Conservation (phyloP, 345 rosid genomes). For the Aurinia saxatilis region DNA sequence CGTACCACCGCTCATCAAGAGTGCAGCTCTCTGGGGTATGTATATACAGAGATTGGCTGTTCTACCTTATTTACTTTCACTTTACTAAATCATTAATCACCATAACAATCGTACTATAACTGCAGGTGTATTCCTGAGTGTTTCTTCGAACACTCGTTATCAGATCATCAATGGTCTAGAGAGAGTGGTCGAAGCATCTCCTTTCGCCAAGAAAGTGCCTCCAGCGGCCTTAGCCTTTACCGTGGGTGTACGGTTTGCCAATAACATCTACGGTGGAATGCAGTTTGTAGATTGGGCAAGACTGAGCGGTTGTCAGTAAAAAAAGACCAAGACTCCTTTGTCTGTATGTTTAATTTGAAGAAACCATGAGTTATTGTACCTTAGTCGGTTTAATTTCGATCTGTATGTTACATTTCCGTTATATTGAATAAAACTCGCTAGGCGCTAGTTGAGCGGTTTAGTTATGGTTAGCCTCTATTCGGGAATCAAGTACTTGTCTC, state of each 20-base stretch:
- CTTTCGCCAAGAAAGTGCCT: constrained; percentile 61
- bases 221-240: constrained; percentile 84
- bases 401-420: neutral
- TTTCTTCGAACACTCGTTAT: constrained; percentile 84
- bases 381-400: neutral
- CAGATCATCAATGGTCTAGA: constrained; percentile 77
- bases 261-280: constrained; percentile 84
- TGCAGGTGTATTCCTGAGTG: constrained; percentile 65
- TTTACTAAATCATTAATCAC: neutral
- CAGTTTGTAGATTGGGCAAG: constrained; percentile 95
- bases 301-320: constrained; percentile 55
- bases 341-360: neutral
- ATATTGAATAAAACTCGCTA: constrained; percentile 5
- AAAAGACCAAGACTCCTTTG: neutral
- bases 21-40: constrained; percentile 97
- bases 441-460: constrained; percentile 1
- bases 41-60: neutral
- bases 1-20: constrained; percentile 78
- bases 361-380: constrained; percentile 6
- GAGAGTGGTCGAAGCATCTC: constrained; percentile 63
- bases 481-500: neutral
- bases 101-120: neutral
- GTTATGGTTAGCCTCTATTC: neutral
- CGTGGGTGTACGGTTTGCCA: constrained; percentile 71
- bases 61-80: neutral